Base-by-base conservation (phyloP, 2,329 filamentous ascomycete species). In the Aciculosporium take region DNA sequence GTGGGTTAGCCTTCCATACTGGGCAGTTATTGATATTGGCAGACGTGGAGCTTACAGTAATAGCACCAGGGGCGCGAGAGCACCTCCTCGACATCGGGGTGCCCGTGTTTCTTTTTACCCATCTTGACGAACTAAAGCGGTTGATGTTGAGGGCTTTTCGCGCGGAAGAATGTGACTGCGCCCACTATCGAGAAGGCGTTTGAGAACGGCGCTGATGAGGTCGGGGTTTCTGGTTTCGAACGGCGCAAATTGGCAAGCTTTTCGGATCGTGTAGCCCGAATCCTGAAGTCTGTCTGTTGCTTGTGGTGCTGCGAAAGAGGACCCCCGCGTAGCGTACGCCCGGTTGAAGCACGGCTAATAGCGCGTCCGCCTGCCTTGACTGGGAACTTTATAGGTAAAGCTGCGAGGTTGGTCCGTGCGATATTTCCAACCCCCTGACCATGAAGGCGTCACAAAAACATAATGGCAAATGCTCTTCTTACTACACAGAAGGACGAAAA, bases 51-150 rank as follows among this genome's bases (percentile, higher is more conserved):
- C 62, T 29, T 50, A 80, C 91, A 98, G 69, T 98, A 98, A 66
- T 94, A 98, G 68, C 91, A 98, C 88, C 88, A 96, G 38, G 89
- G 83, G 44, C 88, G 81, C 51, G 71, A 68, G 47, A 98, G 75
- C 52, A 94, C 71, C 65, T 96, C 87, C 66, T 96, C 84, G 51
- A 95, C 70, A 54, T 88, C 79, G 48, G 86, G 84, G 56, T 85
- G 81, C 51, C 79, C 77, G 61, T 86, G 83, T 75, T 86, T 89
- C 69, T 91, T 93, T 67, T 94, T 94, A 53, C 81, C 83, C 80
- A 91, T 89, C 17, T 46, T 56, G 44, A 36, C 32, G 15, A 30
- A 20, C 21, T 37, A 9, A 34, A 24, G 21, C 17, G 23, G 12
- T 18, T 28, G 15, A 18, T 8, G 17, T 20, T n/a, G 18, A 20